Percentiles rank a stretch among this genome's conserved stretches.
Evolutionary conservation across 2,329 filamentous ascomycete genomes (phyloP).

Genomic region (Salinomyces thailandicus): DNA sequence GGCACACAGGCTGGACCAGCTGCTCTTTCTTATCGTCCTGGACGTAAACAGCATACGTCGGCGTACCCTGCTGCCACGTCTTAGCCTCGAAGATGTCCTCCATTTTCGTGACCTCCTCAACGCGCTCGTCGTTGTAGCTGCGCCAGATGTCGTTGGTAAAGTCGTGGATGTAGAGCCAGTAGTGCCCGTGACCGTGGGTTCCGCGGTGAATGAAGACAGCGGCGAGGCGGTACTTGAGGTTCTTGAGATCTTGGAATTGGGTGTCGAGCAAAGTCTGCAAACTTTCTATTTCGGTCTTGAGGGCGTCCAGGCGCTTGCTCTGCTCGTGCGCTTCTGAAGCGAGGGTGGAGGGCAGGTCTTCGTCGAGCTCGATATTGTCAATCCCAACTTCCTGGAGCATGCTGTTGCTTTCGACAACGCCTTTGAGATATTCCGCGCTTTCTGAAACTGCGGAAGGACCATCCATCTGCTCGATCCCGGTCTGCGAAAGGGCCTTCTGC

Average conservation of each 20-base stretch:
- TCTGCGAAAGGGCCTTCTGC: constrained; percentile 16
- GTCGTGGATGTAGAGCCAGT: constrained; percentile 94
- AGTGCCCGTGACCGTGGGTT: constrained; percentile 58
- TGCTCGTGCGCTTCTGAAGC: constrained; percentile 36
- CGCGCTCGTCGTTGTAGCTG: constrained; percentile 83
- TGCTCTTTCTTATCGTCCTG: constrained; percentile 52
- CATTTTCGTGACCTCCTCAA: constrained; percentile 51
- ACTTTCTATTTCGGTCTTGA: constrained; percentile 33
- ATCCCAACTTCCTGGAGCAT: constrained; percentile 23
- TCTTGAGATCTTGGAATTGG: constrained; percentile 57
- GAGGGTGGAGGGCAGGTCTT: constrained; percentile 32
- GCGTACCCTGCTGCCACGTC: constrained; percentile 55
- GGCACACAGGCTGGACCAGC: constrained; percentile 39
- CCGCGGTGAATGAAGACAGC: constrained; percentile 89
- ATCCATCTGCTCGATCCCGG: constrained; percentile 13
- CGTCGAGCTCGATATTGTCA: constrained; percentile 34
- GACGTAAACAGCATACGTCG: constrained; percentile 79
- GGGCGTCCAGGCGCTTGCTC: constrained; percentile 35
- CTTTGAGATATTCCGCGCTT: constrained; percentile 34
- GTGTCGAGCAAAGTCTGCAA: constrained; percentile 41
- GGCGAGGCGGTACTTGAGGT: constrained; percentile 68
- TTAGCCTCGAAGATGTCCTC: constrained; percentile 59
- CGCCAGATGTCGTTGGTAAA: constrained; percentile 74
- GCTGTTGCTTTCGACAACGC: constrained; percentile 31
- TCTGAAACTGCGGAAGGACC: constrained; percentile 20